Evolutionary conservation across 345 rosid species (phyloP).

Genomic region (Syzygium jambos): DNA sequence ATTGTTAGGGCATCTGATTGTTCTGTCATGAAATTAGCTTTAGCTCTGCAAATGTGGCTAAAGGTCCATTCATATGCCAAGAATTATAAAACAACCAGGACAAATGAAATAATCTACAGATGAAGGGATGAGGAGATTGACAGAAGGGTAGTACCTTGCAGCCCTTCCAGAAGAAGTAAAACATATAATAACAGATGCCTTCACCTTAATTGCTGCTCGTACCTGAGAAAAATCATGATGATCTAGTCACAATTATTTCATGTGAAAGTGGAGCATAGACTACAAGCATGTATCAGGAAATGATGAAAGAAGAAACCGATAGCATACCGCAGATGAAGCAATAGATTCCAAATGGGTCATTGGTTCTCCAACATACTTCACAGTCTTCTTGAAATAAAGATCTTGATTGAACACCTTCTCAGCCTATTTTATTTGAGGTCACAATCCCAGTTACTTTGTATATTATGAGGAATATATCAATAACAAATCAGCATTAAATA

Average conservation of each 20-base stretch:
- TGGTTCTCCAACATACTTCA: conserved; percentile 94
- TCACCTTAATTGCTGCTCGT: conserved; percentile 96
- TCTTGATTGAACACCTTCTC: conserved; percentile 99
- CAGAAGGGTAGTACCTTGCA: conserved; percentile 62
- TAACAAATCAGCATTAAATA: neutral
- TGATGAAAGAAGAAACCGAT: neutral
- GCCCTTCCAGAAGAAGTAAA: conserved; percentile 98
- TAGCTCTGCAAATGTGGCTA: neutral
- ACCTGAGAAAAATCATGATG: conserved; percentile 40
- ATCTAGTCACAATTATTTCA: neutral
- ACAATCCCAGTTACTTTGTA: neutral
- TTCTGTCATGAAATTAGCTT: neutral
- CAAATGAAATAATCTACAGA: neutral
- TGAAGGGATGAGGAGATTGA: neutral
- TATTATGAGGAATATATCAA: neutral
- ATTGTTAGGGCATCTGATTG: neutral
- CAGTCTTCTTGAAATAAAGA: conserved; percentile 81
- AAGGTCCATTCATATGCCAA: neutral
- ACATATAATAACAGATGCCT: conserved; percentile 93
- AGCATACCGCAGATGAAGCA: conserved; percentile 88
- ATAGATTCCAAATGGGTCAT: conserved; percentile 95
- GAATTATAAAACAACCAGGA: neutral
- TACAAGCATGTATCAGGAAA: neutral
- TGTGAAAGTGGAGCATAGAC: neutral
- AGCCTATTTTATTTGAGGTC: conserved; percentile 36